Evolutionary conservation across 2,329 filamentous ascomycete genomes (phyloP).

Genomic region (Diaporthe sp.): DNA sequence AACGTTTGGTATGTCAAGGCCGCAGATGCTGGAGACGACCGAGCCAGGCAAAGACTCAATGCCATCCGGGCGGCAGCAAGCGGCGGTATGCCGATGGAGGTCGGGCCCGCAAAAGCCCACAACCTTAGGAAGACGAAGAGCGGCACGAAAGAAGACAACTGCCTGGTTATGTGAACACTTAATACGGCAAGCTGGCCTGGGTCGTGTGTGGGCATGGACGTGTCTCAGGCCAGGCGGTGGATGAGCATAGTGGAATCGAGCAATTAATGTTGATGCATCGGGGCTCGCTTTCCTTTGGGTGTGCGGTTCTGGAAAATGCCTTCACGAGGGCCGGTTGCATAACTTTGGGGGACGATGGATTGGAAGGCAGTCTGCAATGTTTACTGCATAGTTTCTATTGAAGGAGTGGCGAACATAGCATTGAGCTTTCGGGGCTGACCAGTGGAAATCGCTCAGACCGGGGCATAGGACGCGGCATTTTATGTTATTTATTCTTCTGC

Average conservation of each 20-base stretch:
- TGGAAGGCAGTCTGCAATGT: conserved; percentile 36
- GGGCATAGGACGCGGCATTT: conserved; percentile 30
- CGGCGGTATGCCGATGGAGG: conserved; percentile 70
- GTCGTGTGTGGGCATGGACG: neutral
- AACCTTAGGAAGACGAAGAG: conserved; percentile 66
- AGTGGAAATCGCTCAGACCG: conserved; percentile 12
- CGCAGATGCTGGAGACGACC: conserved; percentile 90
- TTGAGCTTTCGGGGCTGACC: conserved; percentile 22
- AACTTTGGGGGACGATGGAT: conserved; percentile 34
- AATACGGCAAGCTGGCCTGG: conserved; percentile 15
- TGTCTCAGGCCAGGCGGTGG: conserved; percentile 15
- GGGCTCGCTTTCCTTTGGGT: conserved; percentile 21
- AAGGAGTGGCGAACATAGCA: conserved; percentile 30
- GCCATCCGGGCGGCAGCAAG: conserved; percentile 88
- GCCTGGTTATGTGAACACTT: conserved; percentile 68
- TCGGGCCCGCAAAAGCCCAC: conserved; percentile 60
- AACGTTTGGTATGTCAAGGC: conserved; percentile 99
- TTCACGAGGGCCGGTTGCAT: conserved; percentile 37
- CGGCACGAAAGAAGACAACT: conserved; percentile 64
- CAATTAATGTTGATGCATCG: conserved; percentile 22
- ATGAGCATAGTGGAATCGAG: conserved; percentile 17
- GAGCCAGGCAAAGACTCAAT: conserved; percentile 87
- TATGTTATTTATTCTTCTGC: conserved; percentile 29
- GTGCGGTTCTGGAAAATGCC: conserved; percentile 37
- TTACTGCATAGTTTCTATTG: conserved; percentile 36